phyloP scores from a whole-genome alignment of 768 basidiomycete genomes.

The Glaciozyma antarctica region DNA sequence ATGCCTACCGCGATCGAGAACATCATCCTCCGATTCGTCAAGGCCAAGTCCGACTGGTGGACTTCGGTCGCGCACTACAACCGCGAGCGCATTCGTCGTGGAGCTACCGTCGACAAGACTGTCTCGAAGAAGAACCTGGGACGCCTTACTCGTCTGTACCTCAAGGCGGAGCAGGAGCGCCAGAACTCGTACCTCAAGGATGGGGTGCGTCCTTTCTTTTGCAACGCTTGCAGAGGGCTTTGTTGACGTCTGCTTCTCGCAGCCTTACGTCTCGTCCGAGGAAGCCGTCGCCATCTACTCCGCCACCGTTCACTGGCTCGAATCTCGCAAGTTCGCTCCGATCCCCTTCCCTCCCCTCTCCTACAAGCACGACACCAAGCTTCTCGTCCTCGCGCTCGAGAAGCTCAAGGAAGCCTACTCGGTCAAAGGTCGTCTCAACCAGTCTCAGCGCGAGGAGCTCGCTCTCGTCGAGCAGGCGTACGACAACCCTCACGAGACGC shows the following conservation, averaged over 20 bases:
- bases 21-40: conserved; percentile 96
- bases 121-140: conserved; percentile 99
- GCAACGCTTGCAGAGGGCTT: too few relatives aligned
- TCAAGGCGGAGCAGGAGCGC: conserved; percentile 97
- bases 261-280: conserved; percentile 92
- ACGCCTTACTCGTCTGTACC: conserved; percentile 89
- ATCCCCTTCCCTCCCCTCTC: conserved; percentile 99
- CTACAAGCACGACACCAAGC: conserved; percentile 98
- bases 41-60: conserved; percentile 99
- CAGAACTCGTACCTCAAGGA: conserved; percentile 99
- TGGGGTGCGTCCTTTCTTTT: conserved; percentile 44
- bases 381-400: conserved; percentile 90
- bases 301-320: conserved; percentile 96
- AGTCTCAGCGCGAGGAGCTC: conserved; percentile 94
- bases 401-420: conserved; percentile 98
- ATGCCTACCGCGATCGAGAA: conserved; percentile 99
- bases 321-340: conserved; percentile 93
- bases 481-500: conserved; percentile 96
- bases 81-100: conserved; percentile 90
- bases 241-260: neutral
- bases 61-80: conserved; percentile 97
- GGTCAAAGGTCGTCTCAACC: conserved; percentile 93
- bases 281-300: conserved; percentile 99
- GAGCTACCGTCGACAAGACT: conserved; percentile 94
- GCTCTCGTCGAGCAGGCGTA: conserved; percentile 98